Percentiles rank a stretch among this genome's conserved stretches.
Conservation (phyloP, 1,284 basidiomycete species). For the Gymnopus androsaceus region DNA sequence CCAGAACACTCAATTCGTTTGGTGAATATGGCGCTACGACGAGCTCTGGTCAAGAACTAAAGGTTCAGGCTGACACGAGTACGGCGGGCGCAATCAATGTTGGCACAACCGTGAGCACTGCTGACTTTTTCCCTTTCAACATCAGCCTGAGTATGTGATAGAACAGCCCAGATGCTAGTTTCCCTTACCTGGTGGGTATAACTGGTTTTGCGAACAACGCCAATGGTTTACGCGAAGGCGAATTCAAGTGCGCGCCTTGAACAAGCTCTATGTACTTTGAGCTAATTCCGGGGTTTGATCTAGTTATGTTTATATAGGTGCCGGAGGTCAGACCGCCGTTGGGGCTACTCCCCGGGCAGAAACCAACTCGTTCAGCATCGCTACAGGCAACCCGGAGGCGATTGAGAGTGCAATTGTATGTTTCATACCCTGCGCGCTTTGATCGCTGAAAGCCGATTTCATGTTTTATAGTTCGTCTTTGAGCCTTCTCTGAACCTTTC, state of each 20-base stretch:
- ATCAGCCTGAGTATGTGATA: too few relatives aligned
- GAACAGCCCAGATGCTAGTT: background rate
- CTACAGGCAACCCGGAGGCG: background rate
- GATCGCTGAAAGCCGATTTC: background rate
- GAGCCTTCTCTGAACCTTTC: background rate
- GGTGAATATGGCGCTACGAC: conserved; percentile 1
- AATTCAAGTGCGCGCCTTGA: conserved; percentile 2
- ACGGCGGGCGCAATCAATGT: background rate
- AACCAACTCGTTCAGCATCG: conserved; percentile 1
- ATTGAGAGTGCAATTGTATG: conserved; percentile 5
- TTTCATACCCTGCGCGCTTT: too few relatives aligned
- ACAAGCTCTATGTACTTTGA: background rate
- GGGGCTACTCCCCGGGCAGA: background rate
- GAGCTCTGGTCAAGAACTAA: background rate
- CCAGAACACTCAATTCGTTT: background rate
- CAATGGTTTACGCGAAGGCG: background rate
- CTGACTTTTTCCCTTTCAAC: too few relatives aligned
- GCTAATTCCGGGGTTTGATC: background rate
- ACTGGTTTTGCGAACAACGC: background rate
- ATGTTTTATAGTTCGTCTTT: background rate
- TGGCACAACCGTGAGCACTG: background rate
- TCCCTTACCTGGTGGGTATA: background rate
- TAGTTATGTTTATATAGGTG: conserved; percentile 6
- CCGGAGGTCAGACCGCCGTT: background rate
- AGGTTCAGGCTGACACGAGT: background rate